Conservation (phyloP, 345 rosid species). For the Schrenkiella parvula region DNA sequence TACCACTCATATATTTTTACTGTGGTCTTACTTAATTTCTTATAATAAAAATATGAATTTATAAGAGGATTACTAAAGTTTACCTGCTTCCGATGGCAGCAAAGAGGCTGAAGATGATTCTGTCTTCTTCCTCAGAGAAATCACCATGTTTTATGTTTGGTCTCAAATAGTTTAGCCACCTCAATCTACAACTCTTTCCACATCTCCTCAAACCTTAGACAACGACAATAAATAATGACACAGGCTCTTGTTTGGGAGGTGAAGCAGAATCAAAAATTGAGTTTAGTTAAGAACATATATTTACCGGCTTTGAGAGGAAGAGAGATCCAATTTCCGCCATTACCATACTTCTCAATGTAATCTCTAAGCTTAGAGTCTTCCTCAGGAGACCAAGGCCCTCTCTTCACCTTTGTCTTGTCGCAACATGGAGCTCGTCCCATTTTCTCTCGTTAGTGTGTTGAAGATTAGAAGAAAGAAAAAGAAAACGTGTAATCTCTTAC, state of each 20-base stretch:
- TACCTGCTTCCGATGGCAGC: slow-evolving; percentile 64
- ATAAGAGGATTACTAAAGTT: not conserved
- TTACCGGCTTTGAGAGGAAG: slow-evolving; percentile 93
- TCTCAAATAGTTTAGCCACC: slow-evolving; percentile 78
- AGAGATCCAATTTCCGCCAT: slow-evolving; percentile 94
- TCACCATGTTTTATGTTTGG: slow-evolving; percentile 72
- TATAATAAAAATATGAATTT: not conserved
- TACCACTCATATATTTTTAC: not conserved
- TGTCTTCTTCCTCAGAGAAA: slow-evolving; percentile 64
- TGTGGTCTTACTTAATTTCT: not conserved
- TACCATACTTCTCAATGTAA: slow-evolving; percentile 76
- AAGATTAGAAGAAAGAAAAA: slow-evolving; percentile 10
- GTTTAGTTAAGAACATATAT: not conserved
- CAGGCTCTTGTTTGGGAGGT: not conserved
- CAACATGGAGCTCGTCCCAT: slow-evolving; percentile 99
- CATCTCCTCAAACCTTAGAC: slow-evolving; percentile 76
- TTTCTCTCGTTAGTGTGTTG: slow-evolving; percentile 22
- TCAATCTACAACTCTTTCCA: slow-evolving; percentile 82
- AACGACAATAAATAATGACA: slow-evolving; percentile 7
- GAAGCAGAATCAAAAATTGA: not conserved
- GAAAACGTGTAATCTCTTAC: slow-evolving; percentile 11
- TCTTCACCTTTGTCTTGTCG: slow-evolving; percentile 93
- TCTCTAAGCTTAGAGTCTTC: slow-evolving; percentile 87
- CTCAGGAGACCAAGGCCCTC: slow-evolving; percentile 97
- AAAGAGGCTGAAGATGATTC: slow-evolving; percentile 50